phyloP scores from a whole-genome alignment of 257 asterid genomes.

The Phtheirospermum japonicum region DNA sequence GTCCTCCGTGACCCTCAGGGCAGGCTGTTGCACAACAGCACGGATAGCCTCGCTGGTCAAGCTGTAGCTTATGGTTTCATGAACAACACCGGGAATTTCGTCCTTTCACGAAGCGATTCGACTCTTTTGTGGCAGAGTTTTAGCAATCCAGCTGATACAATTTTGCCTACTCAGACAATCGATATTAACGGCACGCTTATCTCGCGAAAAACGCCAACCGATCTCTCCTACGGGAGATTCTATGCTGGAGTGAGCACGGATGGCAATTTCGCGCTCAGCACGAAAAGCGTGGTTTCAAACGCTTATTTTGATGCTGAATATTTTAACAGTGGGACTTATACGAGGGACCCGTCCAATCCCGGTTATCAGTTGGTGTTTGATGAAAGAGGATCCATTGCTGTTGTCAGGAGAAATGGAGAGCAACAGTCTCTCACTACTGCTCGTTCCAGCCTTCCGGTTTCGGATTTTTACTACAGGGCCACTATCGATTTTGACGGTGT shows the following conservation, averaged over 20 bases:
- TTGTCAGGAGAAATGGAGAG: conserved; percentile 33
- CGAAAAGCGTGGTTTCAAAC: conserved; percentile 34
- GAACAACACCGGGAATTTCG: conserved; percentile 57
- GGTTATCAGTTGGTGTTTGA: conserved; percentile 35
- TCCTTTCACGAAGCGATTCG: conserved; percentile 29
- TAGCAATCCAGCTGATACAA: conserved; percentile 31
- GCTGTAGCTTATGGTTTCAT: conserved; percentile 38
- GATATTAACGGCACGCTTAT: conserved; percentile 22
- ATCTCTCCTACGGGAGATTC: conserved; percentile 47
- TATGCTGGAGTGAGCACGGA: conserved; percentile 28
- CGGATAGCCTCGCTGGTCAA: conserved; percentile 8
- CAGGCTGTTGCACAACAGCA: conserved; percentile 28
- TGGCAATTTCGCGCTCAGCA: conserved; percentile 46
- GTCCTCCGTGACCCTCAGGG: conserved; percentile 39
- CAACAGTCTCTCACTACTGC: neutral
- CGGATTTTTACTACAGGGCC: conserved; percentile 40
- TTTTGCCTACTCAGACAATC: conserved; percentile 36
- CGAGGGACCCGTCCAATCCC: conserved; percentile 22
- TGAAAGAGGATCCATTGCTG: conserved; percentile 29
- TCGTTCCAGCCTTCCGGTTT: conserved; percentile 27
- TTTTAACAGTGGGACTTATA: conserved; percentile 27
- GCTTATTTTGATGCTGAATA: conserved; percentile 33
- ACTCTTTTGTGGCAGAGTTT: conserved; percentile 54
- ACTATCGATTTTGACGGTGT: conserved; percentile 50
- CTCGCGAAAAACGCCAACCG: conserved; percentile 29